Evolutionary conservation across 768 basidiomycete species (phyloP), one percentile per base, ranked within the genome.

Genomic region (Russula vinacea): DNA sequence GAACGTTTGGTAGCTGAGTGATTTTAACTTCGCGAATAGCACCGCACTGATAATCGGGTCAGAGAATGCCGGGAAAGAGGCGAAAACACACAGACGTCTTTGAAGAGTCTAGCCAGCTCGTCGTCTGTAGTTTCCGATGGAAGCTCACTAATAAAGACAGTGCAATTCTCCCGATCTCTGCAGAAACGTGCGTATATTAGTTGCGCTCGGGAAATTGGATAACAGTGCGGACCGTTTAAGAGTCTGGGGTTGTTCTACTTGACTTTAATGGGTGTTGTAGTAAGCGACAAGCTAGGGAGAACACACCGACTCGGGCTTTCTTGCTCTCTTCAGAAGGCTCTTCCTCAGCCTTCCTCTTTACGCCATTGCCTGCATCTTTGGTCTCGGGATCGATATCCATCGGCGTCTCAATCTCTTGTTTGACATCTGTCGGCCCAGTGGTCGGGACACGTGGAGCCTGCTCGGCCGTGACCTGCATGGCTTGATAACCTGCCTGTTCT

Each of bases 141-240:
- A 11, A 97, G 75, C 51, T 89, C 85, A 3, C 86, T 83, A 16
- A 97, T 89, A 63, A 98, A 91, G 5, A 98, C 88, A 0, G 94
- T 96, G 33, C 87, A 85, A 69, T 98, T 91, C 77, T 99, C 97
- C 52, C 97, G 92, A 76, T 99, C 97, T 68, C 96, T 95, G 63
- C 8, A 14, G 52, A 14, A 35, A 19, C 51, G 33, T 10, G 14
- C 10, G 24, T 16, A 64, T 22, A 56, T 64, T 37, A 53, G 62
- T 32, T 22, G 45, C 26, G 49, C 47, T 35, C 5, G 5, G 67
- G 17, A 56, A 16, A 35, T 26, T 67, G 52, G 67, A 16, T 26
- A 22, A 60, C 33, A 60, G 50, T 53, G 65, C 71, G 44, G 50
- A 88, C 89, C 89, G 79, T 74, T 90, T 90, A 33, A 88, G 73